Percentiles rank a stretch among this genome's conserved stretches.
phyloP scores from a whole-genome alignment of 2,329 filamentous ascomycete species.

The Talaromyces sp. region DNA sequence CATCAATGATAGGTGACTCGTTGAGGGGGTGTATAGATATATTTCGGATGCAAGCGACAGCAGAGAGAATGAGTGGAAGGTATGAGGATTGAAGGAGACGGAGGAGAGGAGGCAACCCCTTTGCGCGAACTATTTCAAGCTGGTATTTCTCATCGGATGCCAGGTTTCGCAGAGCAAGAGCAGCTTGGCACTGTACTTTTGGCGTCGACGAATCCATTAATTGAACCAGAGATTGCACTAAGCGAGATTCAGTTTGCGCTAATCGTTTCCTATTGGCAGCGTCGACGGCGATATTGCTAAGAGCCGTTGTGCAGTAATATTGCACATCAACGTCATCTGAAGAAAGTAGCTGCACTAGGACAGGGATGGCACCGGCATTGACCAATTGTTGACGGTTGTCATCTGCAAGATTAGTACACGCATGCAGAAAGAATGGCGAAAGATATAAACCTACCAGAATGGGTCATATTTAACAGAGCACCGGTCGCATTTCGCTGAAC shows the following conservation, averaged over 20 bases:
- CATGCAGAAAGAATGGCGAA: not conserved
- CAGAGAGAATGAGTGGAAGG: slow-evolving; percentile 88
- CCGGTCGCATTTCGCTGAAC: slow-evolving; percentile 97
- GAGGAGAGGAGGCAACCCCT: slow-evolving; percentile 77
- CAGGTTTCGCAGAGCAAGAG: slow-evolving; percentile 85
- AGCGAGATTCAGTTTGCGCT: slow-evolving; percentile 80
- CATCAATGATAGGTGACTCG: slow-evolving; percentile 97
- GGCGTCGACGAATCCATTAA: slow-evolving; percentile 96
- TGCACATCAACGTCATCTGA: slow-evolving; percentile 95
- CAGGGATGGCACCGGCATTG: slow-evolving; percentile 94
- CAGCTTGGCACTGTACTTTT: slow-evolving; percentile 97
- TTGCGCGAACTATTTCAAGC: slow-evolving; percentile 88
- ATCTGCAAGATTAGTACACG: slow-evolving; percentile 51
- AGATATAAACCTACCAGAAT: slow-evolving; percentile 65
- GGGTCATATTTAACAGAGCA: slow-evolving; percentile 96
- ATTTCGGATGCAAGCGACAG: slow-evolving; percentile 96
- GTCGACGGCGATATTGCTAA: slow-evolving; percentile 98
- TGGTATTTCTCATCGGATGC: slow-evolving; percentile 99
- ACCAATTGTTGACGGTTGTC: slow-evolving; percentile 97
- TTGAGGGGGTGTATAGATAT: slow-evolving; percentile 98
- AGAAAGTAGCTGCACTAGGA: slow-evolving; percentile 88
- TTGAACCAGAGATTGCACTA: slow-evolving; percentile 90
- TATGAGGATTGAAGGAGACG: slow-evolving; percentile 92
- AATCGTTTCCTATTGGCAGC: slow-evolving; percentile 84
- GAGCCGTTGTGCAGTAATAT: slow-evolving; percentile 97